phyloP scores from a whole-genome alignment of 176 grass and related monocot species.

The Ampelocalamus luodianensis region DNA sequence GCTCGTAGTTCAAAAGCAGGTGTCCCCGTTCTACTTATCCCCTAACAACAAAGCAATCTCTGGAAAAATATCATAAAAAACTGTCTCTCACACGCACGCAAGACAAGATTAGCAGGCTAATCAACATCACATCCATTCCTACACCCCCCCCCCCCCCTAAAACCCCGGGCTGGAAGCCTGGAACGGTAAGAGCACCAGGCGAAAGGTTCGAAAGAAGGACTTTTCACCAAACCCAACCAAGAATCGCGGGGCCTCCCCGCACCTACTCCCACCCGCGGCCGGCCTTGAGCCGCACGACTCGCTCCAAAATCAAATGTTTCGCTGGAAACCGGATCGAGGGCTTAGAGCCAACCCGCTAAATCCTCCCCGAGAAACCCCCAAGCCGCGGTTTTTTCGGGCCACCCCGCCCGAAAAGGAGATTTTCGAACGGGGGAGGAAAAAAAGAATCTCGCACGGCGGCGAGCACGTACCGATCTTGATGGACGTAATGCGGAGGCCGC shows the following conservation, averaged over 20 bases:
- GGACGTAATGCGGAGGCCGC: slow-evolving; percentile 73
- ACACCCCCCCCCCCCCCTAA: not conserved
- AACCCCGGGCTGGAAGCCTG: slow-evolving; percentile 31
- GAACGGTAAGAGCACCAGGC: not conserved
- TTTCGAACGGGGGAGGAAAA: not conserved
- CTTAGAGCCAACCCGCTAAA: slow-evolving; percentile 16
- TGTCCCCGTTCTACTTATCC: not conserved
- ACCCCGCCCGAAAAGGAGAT: not conserved
- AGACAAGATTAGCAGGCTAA: slow-evolving; percentile 44
- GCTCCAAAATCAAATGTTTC: slow-evolving; percentile 44
- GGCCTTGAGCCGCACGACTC: slow-evolving; percentile 39
- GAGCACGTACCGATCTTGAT: slow-evolving; percentile 68
- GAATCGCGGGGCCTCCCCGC: slow-evolving; percentile 30
- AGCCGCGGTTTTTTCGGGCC: not conserved
- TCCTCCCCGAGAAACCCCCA: not conserved
- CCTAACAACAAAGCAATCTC: slow-evolving; percentile 34
- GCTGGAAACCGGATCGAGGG: slow-evolving; percentile 45
- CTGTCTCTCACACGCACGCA: not conserved
- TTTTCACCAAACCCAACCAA: slow-evolving; percentile 51
- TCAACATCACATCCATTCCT: slow-evolving; percentile 39
- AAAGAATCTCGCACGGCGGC: slow-evolving; percentile 8
- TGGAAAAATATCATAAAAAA: slow-evolving; percentile 10
- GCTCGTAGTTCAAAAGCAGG: not conserved
- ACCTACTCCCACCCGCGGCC: slow-evolving; percentile 42
- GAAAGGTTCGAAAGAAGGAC: slow-evolving; percentile 48